Evolutionary conservation across 345 rosid species (phyloP).

Genomic region (Salix suchowensis): DNA sequence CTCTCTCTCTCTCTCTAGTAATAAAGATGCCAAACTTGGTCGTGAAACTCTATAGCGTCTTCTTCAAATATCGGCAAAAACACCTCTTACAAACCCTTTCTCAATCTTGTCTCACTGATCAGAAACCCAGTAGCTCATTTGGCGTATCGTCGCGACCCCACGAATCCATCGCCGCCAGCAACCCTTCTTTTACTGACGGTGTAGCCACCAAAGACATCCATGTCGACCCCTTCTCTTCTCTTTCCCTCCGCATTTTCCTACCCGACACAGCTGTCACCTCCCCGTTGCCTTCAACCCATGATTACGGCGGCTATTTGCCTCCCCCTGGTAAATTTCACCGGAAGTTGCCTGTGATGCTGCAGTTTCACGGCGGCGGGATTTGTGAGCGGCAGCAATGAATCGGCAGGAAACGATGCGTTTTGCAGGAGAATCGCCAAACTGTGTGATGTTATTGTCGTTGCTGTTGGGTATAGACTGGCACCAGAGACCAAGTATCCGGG

Average conservation of each 20-base stretch:
- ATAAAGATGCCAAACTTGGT: constrained; percentile 72
- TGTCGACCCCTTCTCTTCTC: constrained; percentile 78
- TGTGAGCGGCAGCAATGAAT: constrained; percentile 91
- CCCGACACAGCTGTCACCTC: constrained; percentile 67
- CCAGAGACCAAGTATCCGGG: constrained; percentile 87
- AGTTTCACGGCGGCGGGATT: constrained; percentile 97
- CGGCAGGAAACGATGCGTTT: constrained; percentile 78
- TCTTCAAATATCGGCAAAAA: constrained; percentile 88
- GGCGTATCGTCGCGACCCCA: constrained; percentile 82
- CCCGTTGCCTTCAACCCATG: background rate
- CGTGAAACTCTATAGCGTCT: constrained; percentile 77
- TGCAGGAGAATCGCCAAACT: constrained; percentile 72
- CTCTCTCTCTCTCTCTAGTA: background rate
- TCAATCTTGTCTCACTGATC: constrained; percentile 43
- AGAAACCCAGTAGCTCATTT: constrained; percentile 42
- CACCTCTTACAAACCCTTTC: constrained; percentile 65
- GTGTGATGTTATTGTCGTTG: constrained; percentile 85
- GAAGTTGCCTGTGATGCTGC: constrained; percentile 72
- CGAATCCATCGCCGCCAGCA: constrained; percentile 62
- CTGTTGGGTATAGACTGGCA: constrained; percentile 86
- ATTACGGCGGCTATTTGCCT: background rate
- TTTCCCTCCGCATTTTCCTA: constrained; percentile 80
- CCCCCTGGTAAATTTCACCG: constrained; percentile 25
- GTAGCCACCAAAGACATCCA: constrained; percentile 96
- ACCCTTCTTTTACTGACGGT: constrained; percentile 80